A percentile compares a stretch with the other conserved stretches of the same genome.
These are phyloP conservation scores for Lentinus polychrous DNA, from an alignment of 1,284 basidiomycete species.

Conservation along the genomic window DNA sequence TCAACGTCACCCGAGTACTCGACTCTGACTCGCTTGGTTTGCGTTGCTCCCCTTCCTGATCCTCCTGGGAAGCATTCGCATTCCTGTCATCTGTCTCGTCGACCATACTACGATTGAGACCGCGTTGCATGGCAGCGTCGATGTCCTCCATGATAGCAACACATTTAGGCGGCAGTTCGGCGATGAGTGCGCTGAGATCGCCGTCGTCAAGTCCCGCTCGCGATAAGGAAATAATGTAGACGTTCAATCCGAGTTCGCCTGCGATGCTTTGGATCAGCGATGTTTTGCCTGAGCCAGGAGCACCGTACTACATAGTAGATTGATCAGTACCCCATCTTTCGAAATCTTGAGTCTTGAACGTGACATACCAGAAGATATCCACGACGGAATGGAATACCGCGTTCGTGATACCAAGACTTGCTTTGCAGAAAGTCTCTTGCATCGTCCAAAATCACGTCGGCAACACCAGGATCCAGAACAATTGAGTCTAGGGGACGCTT, in stretches of 20 bases:
- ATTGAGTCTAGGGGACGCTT: conserved; percentile 62
- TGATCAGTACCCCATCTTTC: neutral
- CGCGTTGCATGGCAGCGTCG: conserved; percentile 63
- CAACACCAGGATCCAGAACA: conserved; percentile 58
- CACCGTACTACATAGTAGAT: conserved; percentile 43
- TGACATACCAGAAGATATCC: conserved; percentile 57
- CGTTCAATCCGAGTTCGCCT: conserved; percentile 65
- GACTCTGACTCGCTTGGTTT: conserved; percentile 12
- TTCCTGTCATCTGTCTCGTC: conserved; percentile 11
- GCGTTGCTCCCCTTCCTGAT: conserved; percentile 4
- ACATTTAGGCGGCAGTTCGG: conserved; percentile 58
- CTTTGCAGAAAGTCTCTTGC: conserved; percentile 60
- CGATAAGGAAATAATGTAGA: conserved; percentile 73
- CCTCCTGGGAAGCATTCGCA: conserved; percentile 8
- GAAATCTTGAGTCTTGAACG: neutral
- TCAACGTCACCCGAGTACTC: conserved; percentile 48
- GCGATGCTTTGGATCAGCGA: conserved; percentile 71
- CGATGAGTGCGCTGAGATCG: conserved; percentile 51
- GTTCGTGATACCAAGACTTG: conserved; percentile 60
- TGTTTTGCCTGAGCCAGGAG: conserved; percentile 72
- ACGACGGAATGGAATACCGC: conserved; percentile 65
- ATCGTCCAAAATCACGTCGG: conserved; percentile 57
- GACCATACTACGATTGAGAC: conserved; percentile 36
- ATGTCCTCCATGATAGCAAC: conserved; percentile 80
- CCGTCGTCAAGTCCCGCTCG: conserved; percentile 65